phyloP scores from a whole-genome alignment of 164 flowering plant species.

The Brasenia schreberi region DNA sequence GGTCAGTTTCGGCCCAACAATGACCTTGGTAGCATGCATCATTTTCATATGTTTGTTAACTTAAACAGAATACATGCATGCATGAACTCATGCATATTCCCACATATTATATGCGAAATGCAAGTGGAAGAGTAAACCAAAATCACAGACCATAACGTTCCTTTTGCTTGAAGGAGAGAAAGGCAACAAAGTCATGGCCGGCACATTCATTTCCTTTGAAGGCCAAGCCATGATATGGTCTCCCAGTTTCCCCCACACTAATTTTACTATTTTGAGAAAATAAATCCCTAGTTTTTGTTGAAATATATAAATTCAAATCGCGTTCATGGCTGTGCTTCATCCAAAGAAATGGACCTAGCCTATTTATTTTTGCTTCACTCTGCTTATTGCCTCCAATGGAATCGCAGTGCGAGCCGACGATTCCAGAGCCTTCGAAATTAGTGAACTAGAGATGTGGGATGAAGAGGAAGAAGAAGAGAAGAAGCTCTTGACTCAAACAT shows the following conservation, averaged over 20 bases:
- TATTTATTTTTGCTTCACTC: constrained; percentile 17
- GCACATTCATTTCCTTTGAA: constrained; percentile 47
- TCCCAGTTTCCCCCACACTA: constrained; percentile 13
- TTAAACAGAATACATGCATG: background rate
- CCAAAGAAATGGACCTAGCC: background rate
- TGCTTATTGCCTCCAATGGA: constrained; percentile 27
- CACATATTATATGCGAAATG: background rate
- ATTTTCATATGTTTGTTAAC: no score
- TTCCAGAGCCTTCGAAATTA: constrained; percentile 8
- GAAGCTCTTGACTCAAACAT: constrained; percentile 17
- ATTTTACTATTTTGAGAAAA: no score
- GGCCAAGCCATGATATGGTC: constrained; percentile 42
- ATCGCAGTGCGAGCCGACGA: constrained; percentile 3
- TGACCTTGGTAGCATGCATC: no score
- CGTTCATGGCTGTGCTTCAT: background rate
- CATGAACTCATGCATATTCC: background rate
- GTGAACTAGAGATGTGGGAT: constrained; percentile 30
- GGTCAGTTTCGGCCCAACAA: no score
- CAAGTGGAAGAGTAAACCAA: constrained; percentile 57
- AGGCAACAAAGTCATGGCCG: constrained; percentile 10
- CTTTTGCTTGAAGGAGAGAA: constrained; percentile 65
- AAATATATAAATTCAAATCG: background rate
- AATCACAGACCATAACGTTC: constrained; percentile 17
- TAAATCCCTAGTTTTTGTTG: background rate
- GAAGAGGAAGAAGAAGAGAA: constrained; percentile 31